A percentile compares a stretch with the other conserved stretches of the same genome.
Conservation (phyloP, 75 land plant genomes). For the Pinus albicaulis region DNA sequence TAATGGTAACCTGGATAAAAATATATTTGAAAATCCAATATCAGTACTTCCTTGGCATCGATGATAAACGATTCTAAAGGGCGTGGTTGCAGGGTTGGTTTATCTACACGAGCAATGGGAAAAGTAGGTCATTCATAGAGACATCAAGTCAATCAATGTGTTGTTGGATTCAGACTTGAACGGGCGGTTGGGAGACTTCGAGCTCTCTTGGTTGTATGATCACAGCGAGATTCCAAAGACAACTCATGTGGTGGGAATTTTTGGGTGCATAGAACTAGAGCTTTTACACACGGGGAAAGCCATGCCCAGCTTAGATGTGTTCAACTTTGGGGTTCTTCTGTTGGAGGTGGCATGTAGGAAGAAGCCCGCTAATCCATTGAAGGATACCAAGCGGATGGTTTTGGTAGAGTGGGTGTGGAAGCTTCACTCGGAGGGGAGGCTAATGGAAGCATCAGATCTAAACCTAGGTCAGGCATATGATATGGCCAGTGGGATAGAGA, state of each 20-base stretch:
- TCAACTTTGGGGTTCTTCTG: too few relatives aligned
- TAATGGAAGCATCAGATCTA: slow-evolving; percentile 6
- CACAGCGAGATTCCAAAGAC: too few relatives aligned
- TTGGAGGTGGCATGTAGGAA: slow-evolving; percentile 24
- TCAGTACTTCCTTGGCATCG: slow-evolving; percentile 5
- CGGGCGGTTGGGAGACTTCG: slow-evolving; percentile 29
- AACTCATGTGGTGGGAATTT: too few relatives aligned
- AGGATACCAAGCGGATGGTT: background rate
- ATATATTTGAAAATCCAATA: slow-evolving; percentile 6
- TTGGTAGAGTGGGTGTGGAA: slow-evolving; percentile 10
- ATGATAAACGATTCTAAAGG: slow-evolving; percentile 23
- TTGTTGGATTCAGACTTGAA: slow-evolving; percentile 23
- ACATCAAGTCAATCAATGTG: slow-evolving; percentile 29
- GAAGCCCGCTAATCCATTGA: background rate
- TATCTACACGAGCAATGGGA: slow-evolving; percentile 33
- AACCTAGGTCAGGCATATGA: background rate
- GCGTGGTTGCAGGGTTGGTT: slow-evolving; percentile 20
- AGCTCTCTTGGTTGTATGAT: too few relatives aligned
- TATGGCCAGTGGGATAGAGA: background rate
- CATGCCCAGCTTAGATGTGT: too few relatives aligned
- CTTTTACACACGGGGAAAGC: too few relatives aligned
- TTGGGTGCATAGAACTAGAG: too few relatives aligned
- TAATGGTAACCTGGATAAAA: slow-evolving; percentile 30
- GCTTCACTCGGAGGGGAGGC: background rate
- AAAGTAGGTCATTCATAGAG: slow-evolving; percentile 26